These are phyloP conservation scores for Leptodontidium sp. DNA, from an alignment of 2,329 filamentous ascomycete genomes.

Conservation along the genomic window DNA sequence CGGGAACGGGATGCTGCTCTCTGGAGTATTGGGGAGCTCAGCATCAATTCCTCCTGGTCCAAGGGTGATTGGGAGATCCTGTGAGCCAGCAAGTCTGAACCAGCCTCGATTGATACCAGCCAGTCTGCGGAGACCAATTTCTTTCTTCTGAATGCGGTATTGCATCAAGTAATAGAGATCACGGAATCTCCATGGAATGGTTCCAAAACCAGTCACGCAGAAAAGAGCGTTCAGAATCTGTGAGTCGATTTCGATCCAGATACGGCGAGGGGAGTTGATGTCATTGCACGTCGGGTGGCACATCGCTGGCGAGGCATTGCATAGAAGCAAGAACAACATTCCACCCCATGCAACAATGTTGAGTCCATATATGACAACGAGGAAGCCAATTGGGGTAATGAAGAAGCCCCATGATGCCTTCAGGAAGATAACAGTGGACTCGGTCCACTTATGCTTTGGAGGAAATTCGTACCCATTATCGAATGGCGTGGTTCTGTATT, in stretches of 20 bases:
- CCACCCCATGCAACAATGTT: slow-evolving; percentile 90
- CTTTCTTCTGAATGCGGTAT: slow-evolving; percentile 64
- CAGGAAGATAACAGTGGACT: slow-evolving; percentile 64
- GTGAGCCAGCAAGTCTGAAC: slow-evolving; percentile 76
- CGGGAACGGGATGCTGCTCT: slow-evolving; percentile 68
- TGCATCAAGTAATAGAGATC: slow-evolving; percentile 78
- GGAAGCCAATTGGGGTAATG: slow-evolving; percentile 77
- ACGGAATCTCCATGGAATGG: slow-evolving; percentile 84
- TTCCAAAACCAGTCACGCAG: slow-evolving; percentile 85
- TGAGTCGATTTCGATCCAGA: slow-evolving; percentile 86
- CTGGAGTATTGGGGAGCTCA: slow-evolving; percentile 49
- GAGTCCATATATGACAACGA: slow-evolving; percentile 80
- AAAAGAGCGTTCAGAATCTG: slow-evolving; percentile 87
- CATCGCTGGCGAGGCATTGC: slow-evolving; percentile 78
- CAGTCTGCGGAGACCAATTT: slow-evolving; percentile 68
- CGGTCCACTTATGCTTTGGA: slow-evolving; percentile 65
- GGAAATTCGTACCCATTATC: slow-evolving; percentile 73
- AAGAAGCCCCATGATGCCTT: slow-evolving; percentile 76
- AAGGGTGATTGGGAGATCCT: slow-evolving; percentile 61
- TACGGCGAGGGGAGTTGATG: slow-evolving; percentile 77
- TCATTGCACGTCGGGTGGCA: slow-evolving; percentile 75
- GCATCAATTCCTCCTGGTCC: slow-evolving; percentile 61
- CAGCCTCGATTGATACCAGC: slow-evolving; percentile 79
- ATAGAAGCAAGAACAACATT: slow-evolving; percentile 87
- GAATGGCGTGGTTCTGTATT: slow-evolving; percentile 52